phyloP scores from a whole-genome alignment of 2,329 filamentous ascomycete genomes.

The Diaporthe ilicicola region DNA sequence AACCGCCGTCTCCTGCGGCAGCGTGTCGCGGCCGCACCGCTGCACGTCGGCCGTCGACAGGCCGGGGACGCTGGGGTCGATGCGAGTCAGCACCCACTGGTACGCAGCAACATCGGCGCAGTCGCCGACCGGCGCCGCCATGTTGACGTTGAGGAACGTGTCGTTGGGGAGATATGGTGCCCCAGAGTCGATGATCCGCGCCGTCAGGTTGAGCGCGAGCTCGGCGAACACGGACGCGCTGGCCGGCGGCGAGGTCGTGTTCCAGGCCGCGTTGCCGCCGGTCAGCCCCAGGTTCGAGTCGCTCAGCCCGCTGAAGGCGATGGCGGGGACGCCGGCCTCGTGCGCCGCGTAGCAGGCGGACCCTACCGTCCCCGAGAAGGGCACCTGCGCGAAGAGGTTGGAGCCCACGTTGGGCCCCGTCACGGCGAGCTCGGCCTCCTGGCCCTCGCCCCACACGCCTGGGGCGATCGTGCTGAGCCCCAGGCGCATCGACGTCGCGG shows the following conservation, averaged over 20 bases:
- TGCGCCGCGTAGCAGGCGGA: slow-evolving; percentile 66
- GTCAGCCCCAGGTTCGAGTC: slow-evolving; percentile 55
- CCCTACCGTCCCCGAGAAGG: slow-evolving; percentile 73
- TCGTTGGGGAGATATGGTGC: slow-evolving; percentile 69
- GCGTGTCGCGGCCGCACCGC: slow-evolving; percentile 61
- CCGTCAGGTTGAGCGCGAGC: slow-evolving; percentile 66
- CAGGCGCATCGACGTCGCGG: slow-evolving; percentile 69
- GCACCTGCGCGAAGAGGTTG: slow-evolving; percentile 65
- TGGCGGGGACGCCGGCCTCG: slow-evolving; percentile 66
- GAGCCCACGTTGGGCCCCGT: slow-evolving; percentile 68
- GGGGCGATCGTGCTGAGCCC: slow-evolving; percentile 67
- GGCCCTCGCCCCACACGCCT: slow-evolving; percentile 58
- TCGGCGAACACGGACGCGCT: slow-evolving; percentile 70
- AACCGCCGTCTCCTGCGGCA: slow-evolving; percentile 68
- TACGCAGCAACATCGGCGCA: slow-evolving; percentile 65
- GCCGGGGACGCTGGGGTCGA: slow-evolving; percentile 58
- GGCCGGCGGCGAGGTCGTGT: slow-evolving; percentile 58
- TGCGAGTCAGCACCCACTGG: slow-evolving; percentile 70
- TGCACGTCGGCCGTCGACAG: slow-evolving; percentile 62
- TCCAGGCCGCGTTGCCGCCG: slow-evolving; percentile 60
- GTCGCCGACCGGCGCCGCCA: slow-evolving; percentile 58
- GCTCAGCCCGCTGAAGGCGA: slow-evolving; percentile 61
- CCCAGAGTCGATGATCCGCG: slow-evolving; percentile 62
- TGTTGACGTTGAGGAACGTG: slow-evolving; percentile 76
- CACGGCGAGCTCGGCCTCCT: slow-evolving; percentile 67